Evolutionary conservation across 2,329 filamentous ascomycete species (phyloP).

Genomic region (Remersonia thermophila): DNA sequence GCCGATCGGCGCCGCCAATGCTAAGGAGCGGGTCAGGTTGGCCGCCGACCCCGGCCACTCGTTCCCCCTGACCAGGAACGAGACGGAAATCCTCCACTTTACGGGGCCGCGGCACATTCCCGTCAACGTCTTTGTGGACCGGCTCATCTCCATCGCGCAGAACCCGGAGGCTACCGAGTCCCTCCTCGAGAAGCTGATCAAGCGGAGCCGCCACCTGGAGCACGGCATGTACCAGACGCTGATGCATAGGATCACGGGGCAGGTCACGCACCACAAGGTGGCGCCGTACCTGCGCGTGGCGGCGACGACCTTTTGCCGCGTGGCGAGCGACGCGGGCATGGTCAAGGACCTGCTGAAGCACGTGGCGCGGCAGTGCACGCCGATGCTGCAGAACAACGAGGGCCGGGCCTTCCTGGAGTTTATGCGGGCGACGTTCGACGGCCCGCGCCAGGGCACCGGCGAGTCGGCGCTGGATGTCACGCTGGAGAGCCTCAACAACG

Average conservation of each 20-base stretch:
- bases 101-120: conserved; percentile 27
- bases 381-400: conserved; percentile 33
- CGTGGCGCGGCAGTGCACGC: conserved; percentile 30
- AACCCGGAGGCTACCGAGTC: conserved; percentile 37
- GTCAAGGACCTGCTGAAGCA: conserved; percentile 31
- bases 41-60: conserved; percentile 19
- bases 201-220: conserved; percentile 39
- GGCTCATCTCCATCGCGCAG: conserved; percentile 51
- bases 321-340: conserved; percentile 23
- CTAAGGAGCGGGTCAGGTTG: conserved; percentile 27
- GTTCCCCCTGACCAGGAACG: conserved; percentile 33
- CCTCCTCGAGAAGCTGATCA: conserved; percentile 47
- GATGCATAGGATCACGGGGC: conserved; percentile 39
- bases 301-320: conserved; percentile 35
- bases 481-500: conserved; percentile 20
- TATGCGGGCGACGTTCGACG: conserved; percentile 24
- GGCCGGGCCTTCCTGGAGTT: conserved; percentile 38
- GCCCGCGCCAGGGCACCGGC: conserved; percentile 20
- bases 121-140: conserved; percentile 48
- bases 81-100: conserved; percentile 35
- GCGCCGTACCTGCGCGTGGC: conserved; percentile 48
- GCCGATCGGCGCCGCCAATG: conserved; percentile 26
- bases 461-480: conserved; percentile 19
- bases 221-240: conserved; percentile 40
- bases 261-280: conserved; percentile 33